phyloP scores from a whole-genome alignment of 2,329 filamentous ascomycete genomes.

The Aspergillus novoparasiticus region DNA sequence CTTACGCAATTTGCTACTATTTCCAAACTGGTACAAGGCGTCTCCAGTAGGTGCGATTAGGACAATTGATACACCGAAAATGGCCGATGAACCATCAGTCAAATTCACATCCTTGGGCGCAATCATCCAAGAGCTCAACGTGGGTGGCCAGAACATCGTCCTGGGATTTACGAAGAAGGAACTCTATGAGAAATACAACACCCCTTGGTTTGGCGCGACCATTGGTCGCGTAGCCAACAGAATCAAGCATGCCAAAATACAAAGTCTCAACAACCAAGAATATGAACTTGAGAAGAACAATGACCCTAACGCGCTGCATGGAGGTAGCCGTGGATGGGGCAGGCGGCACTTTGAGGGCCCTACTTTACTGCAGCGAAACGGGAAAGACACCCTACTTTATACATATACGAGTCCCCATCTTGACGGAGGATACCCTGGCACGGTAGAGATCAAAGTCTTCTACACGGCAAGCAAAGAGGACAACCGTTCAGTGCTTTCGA shows the following conservation, averaged over 20 bases:
- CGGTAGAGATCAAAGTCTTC: constrained; percentile 73
- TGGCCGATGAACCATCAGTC: constrained; percentile 14
- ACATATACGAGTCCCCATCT: constrained; percentile 71
- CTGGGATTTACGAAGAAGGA: constrained; percentile 78
- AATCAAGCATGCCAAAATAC: constrained; percentile 70
- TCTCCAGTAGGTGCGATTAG: not conserved
- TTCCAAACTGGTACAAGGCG: not conserved
- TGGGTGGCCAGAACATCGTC: constrained; percentile 83
- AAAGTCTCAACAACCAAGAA: constrained; percentile 68
- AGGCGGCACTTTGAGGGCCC: constrained; percentile 53
- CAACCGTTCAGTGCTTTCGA: constrained; percentile 70
- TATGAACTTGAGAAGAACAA: constrained; percentile 77
- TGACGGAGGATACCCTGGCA: constrained; percentile 88
- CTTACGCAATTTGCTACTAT: not conserved
- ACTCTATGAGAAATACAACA: constrained; percentile 74
- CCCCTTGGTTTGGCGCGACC: constrained; percentile 85
- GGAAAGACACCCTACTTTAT: constrained; percentile 69
- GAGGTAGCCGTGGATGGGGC: constrained; percentile 69
- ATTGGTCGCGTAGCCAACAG: constrained; percentile 86
- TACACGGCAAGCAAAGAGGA: constrained; percentile 76
- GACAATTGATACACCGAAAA: constrained; percentile 6
- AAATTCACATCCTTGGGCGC: constrained; percentile 50
- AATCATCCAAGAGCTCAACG: constrained; percentile 68
- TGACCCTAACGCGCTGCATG: constrained; percentile 74
- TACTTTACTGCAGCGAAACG: constrained; percentile 56